phyloP scores from a whole-genome alignment of 306 rosid genomes.

The Vigna radiata region DNA sequence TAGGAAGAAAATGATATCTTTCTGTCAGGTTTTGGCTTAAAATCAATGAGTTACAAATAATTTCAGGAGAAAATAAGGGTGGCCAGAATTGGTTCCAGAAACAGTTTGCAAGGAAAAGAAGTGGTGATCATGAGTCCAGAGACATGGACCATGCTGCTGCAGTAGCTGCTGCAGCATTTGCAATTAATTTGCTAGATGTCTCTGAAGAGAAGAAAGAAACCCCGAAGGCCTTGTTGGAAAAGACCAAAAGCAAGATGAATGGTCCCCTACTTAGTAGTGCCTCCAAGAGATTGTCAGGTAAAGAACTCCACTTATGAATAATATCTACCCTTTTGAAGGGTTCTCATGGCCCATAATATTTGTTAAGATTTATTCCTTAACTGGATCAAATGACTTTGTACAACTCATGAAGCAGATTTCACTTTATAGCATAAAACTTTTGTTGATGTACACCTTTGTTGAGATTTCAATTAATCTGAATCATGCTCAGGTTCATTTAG shows the following conservation, averaged over 20 bases:
- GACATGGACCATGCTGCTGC: constrained; percentile 64
- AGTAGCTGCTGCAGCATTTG: constrained; percentile 79
- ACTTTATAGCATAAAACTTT: background rate
- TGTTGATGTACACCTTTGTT: background rate
- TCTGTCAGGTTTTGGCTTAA: background rate
- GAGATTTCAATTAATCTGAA: background rate
- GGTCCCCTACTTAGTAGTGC: constrained; percentile 48
- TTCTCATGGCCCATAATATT: background rate
- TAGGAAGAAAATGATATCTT: background rate
- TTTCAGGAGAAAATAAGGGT: constrained; percentile 60
- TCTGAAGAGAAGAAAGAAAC: constrained; percentile 41
- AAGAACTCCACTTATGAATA: background rate
- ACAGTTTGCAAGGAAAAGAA: constrained; percentile 53
- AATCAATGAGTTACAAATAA: constrained; percentile 10
- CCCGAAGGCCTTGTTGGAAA: constrained; percentile 36
- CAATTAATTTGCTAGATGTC: constrained; percentile 54
- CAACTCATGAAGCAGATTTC: background rate
- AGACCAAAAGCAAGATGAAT: constrained; percentile 52
- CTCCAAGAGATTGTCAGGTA: constrained; percentile 67
- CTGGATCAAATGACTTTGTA: background rate
- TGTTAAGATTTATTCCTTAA: background rate
- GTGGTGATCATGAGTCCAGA: constrained; percentile 54
- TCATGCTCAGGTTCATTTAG: constrained; percentile 55
- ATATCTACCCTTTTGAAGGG: background rate
- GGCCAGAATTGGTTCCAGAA: constrained; percentile 67